A percentile compares a stretch with the other conserved stretches of the same genome.
Conservation (phyloP, 768 basidiomycete genomes). For the Tylopilus vinaceipallidus region DNA sequence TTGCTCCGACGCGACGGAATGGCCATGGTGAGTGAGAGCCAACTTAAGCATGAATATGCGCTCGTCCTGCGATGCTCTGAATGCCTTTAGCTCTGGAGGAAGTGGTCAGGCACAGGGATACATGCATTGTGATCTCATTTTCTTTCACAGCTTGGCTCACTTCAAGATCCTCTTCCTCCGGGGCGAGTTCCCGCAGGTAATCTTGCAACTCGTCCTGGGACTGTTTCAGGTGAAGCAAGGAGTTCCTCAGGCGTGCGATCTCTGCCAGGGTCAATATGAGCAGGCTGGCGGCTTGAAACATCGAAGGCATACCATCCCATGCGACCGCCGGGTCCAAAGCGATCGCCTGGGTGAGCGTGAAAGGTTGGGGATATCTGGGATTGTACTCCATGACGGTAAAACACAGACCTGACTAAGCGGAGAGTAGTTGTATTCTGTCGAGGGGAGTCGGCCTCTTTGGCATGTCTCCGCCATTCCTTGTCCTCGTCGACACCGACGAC, state of each 20-base stretch:
- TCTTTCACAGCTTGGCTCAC: conserved; percentile 61
- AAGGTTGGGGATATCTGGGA: conserved; percentile 72
- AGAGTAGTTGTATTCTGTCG: too few relatives aligned
- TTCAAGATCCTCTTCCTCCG: conserved; percentile 50
- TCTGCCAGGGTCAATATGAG: conserved; percentile 44
- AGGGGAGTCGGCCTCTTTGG: too few relatives aligned
- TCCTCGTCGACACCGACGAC: conserved; percentile 49
- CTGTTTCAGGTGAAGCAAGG: conserved; percentile 55
- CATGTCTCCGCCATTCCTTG: conserved; percentile 47
- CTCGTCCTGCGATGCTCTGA: conserved; percentile 77
- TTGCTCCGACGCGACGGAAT: conserved; percentile 35
- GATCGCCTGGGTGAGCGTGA: conserved; percentile 63
- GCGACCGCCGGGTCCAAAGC: conserved; percentile 64
- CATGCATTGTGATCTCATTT: conserved; percentile 68
- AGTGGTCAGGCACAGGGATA: conserved; percentile 32
- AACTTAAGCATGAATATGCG: conserved; percentile 66
- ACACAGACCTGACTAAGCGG: conserved; percentile 22
- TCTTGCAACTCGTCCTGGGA: conserved; percentile 61
- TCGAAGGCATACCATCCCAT: conserved; percentile 73
- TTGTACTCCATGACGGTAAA: conserved; percentile 54
- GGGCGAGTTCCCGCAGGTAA: conserved; percentile 37
- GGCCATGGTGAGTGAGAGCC: conserved; percentile 62
- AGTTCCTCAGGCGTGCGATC: conserved; percentile 72
- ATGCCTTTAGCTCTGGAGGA: conserved; percentile 13
- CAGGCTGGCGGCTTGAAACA: too few relatives aligned